phyloP scores from a whole-genome alignment of 2,329 filamentous ascomycete genomes.

The Paraconiothyrium brasiliense region DNA sequence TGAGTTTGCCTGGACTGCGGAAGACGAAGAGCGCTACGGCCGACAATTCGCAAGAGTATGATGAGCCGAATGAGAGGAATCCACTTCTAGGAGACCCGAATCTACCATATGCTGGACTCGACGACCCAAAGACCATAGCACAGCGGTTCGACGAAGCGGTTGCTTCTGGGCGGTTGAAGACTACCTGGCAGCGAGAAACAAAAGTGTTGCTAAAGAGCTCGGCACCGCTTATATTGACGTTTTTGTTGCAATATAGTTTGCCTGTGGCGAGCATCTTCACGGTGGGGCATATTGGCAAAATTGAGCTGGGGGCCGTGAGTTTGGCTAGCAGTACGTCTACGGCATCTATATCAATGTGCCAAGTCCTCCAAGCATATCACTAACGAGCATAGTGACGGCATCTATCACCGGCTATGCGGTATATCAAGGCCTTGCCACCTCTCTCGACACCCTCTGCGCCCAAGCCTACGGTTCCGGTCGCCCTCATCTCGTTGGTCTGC shows the following conservation, averaged over 20 bases:
- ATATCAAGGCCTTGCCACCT: conserved; percentile 78
- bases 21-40: conserved; percentile 38
- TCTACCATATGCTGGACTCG: conserved; percentile 57
- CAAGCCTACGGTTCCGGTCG: conserved; percentile 94
- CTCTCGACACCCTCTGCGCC: conserved; percentile 89
- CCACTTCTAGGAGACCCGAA: conserved; percentile 56
- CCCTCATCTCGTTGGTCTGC: conserved; percentile 85
- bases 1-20: conserved; percentile 42
- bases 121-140: conserved; percentile 57
- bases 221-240: conserved; percentile 57
- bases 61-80: conserved; percentile 55
- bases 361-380: not conserved
- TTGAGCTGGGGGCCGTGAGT: conserved; percentile 59
- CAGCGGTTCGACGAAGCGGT: conserved; percentile 73
- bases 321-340: conserved; percentile 50
- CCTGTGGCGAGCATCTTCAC: conserved; percentile 60
- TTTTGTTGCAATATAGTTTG: conserved; percentile 59
- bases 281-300: conserved; percentile 60
- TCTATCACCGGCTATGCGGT: conserved; percentile 60
- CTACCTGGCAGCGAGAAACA: conserved; percentile 89
- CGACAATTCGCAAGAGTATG: conserved; percentile 43
- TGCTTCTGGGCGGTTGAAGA: conserved; percentile 79
- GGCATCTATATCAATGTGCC: not conserved
- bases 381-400: conserved; percentile 51
- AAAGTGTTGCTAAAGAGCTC: conserved; percentile 74